phyloP scores from a whole-genome alignment of 2,329 filamentous ascomycete species.

The Talaromyces sp. region DNA sequence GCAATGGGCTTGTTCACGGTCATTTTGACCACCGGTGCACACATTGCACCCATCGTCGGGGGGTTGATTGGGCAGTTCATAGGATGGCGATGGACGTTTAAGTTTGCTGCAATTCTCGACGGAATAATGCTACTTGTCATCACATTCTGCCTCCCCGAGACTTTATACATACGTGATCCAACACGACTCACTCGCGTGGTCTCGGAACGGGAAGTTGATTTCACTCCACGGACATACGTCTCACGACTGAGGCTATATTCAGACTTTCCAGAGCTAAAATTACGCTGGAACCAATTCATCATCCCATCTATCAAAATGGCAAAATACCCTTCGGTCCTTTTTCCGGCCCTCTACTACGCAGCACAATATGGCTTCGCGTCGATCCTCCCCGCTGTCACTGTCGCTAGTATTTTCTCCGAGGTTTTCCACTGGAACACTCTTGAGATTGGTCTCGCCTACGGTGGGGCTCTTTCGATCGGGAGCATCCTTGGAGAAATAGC shows the following conservation, averaged over 20 bases:
- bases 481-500: background rate
- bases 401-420: background rate
- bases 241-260: background rate
- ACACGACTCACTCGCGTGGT: background rate
- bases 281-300: conserved; percentile 1
- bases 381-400: conserved; percentile 1
- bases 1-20: conserved; percentile 6
- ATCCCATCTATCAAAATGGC: background rate
- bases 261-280: background rate
- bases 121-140: background rate
- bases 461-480: background rate
- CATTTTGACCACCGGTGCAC: conserved; percentile 3
- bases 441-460: conserved; percentile 1
- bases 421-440: background rate
- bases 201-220: background rate
- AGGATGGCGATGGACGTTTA: background rate
- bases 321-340: background rate
- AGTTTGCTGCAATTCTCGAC: conserved; percentile 1
- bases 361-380: conserved; percentile 3
- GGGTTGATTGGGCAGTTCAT: background rate
- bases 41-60: conserved; percentile 1
- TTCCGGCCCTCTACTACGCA: background rate
- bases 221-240: background rate
- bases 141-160: background rate
- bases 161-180: background rate